Percentiles rank a stretch among this genome's conserved stretches.
Evolutionary conservation across 179 eudicot species (phyloP).

Genomic region (Carnegiea gigantea): DNA sequence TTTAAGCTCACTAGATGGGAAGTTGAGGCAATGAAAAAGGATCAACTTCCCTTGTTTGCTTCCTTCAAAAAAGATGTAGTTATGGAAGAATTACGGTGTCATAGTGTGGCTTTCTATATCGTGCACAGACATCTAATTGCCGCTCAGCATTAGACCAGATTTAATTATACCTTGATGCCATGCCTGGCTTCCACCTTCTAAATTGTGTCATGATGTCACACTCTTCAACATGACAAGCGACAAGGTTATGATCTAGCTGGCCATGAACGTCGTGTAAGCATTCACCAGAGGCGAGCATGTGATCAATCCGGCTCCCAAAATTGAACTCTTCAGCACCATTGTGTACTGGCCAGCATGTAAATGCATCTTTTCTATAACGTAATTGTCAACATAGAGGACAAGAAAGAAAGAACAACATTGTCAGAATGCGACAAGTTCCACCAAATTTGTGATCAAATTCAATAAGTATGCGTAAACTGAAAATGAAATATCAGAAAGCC

Average conservation of each 20-base stretch:
- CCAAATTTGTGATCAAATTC: not conserved
- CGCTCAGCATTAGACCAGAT: not conserved
- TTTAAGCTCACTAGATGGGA: not conserved
- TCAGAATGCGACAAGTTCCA: not conserved
- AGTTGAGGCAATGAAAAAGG: not conserved
- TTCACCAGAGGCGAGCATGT: constrained; percentile 68
- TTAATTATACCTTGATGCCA: constrained; percentile 57
- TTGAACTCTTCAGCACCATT: constrained; percentile 92
- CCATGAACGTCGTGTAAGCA: constrained; percentile 61
- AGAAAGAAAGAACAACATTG: not conserved
- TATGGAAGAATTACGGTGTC: not conserved
- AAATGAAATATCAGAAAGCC: constrained; percentile 3
- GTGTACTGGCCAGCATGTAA: constrained; percentile 85
- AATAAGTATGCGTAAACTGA: not conserved
- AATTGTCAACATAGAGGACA: constrained; percentile 1
- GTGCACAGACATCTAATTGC: not conserved
- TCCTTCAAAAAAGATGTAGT: not conserved
- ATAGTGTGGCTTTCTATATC: not conserved
- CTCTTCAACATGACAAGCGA: constrained; percentile 77
- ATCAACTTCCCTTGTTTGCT: not conserved
- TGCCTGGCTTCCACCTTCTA: constrained; percentile 82
- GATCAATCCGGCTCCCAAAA: constrained; percentile 93
- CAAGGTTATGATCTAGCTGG: constrained; percentile 53
- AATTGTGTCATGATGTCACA: constrained; percentile 84
- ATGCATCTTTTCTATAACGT: constrained; percentile 72